Conservation (phyloP, 192 early-diverging fungal species). For the Pilobolus umbonatus region DNA sequence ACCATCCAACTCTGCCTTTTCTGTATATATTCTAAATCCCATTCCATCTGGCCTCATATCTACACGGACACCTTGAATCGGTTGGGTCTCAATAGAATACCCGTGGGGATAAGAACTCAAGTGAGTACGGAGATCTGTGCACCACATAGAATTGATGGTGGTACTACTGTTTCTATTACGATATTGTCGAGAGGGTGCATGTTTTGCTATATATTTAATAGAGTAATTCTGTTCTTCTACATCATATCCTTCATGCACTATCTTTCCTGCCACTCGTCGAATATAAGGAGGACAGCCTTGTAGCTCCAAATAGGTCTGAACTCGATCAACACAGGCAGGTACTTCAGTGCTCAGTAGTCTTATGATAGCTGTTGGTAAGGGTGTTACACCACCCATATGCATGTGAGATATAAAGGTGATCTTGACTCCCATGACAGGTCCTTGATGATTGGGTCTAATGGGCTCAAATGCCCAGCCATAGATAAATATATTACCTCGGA, state of each 20-base stretch:
- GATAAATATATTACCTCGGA: slow-evolving; percentile 36
- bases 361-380: slow-evolving; percentile 34
- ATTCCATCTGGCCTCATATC: slow-evolving; percentile 36
- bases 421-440: slow-evolving; percentile 32
- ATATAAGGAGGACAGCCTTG: slow-evolving; percentile 47
- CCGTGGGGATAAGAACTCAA: slow-evolving; percentile 39
- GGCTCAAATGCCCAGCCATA: slow-evolving; percentile 44
- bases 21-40: slow-evolving; percentile 40
- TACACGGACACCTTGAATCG: slow-evolving; percentile 31
- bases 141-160: slow-evolving; percentile 7
- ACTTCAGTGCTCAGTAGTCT: slow-evolving; percentile 33
- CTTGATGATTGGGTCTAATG: slow-evolving; percentile 32
- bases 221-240: slow-evolving; percentile 30
- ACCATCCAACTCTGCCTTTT: slow-evolving; percentile 19
- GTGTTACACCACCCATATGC: slow-evolving; percentile 38
- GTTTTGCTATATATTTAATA: slow-evolving; percentile 31
- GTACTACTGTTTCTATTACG: slow-evolving; percentile 5
- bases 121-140: slow-evolving; percentile 41
- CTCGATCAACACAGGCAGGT: slow-evolving; percentile 29
- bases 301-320: slow-evolving; percentile 36
- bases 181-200: slow-evolving; percentile 21
- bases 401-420: slow-evolving; percentile 42
- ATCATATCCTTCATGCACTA: slow-evolving; percentile 38
- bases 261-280: slow-evolving; percentile 33
- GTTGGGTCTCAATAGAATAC: slow-evolving; percentile 32